A percentile compares a stretch with the other conserved stretches of the same genome.
phyloP scores from a whole-genome alignment of 2,329 filamentous ascomycete species.

The Aspergillus flavus region DNA sequence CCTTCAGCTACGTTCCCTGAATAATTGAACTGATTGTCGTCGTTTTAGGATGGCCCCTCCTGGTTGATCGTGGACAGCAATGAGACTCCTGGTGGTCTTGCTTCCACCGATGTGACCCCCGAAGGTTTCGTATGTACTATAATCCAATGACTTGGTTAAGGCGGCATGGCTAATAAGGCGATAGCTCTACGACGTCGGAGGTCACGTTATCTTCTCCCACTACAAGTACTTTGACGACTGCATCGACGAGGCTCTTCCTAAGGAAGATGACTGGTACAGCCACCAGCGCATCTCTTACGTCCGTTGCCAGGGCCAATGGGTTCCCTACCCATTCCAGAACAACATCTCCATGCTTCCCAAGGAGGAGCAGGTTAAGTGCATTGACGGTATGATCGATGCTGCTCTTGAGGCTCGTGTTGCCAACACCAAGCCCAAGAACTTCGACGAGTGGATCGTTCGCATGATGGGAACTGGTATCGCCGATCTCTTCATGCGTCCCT shows the following conservation, averaged over 20 bases:
- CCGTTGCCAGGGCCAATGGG: slow-evolving; percentile 94
- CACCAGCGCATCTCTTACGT: slow-evolving; percentile 99
- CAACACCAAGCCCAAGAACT: slow-evolving; percentile 91
- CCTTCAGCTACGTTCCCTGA: neutral
- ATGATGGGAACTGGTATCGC: slow-evolving; percentile 88
- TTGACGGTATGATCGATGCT: slow-evolving; percentile 95
- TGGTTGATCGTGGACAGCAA: slow-evolving; percentile 96
- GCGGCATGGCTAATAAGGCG: slow-evolving; percentile 18
- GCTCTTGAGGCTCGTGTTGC: slow-evolving; percentile 83
- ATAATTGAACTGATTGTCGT: slow-evolving; percentile 18
- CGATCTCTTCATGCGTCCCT: slow-evolving; percentile 97
- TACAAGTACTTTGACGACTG: slow-evolving; percentile 99
- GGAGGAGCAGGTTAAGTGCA: slow-evolving; percentile 91
- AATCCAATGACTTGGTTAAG: slow-evolving; percentile 2
- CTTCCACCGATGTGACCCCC: slow-evolving; percentile 89
- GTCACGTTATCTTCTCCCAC: slow-evolving; percentile 98
- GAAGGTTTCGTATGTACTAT: slow-evolving; percentile 87
- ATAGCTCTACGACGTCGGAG: slow-evolving; percentile 96
- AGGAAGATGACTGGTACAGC: slow-evolving; percentile 92
- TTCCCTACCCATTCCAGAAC: slow-evolving; percentile 99
- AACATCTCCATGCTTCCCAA: slow-evolving; percentile 98
- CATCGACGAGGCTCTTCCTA: slow-evolving; percentile 93
- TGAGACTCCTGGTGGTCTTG: slow-evolving; percentile 90
- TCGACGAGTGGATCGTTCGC: slow-evolving; percentile 97
- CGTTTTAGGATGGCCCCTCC: slow-evolving; percentile 75